These are phyloP conservation scores for Pichia nakasei DNA, from an alignment of 805 yeast genomes.

Conservation along the genomic window DNA sequence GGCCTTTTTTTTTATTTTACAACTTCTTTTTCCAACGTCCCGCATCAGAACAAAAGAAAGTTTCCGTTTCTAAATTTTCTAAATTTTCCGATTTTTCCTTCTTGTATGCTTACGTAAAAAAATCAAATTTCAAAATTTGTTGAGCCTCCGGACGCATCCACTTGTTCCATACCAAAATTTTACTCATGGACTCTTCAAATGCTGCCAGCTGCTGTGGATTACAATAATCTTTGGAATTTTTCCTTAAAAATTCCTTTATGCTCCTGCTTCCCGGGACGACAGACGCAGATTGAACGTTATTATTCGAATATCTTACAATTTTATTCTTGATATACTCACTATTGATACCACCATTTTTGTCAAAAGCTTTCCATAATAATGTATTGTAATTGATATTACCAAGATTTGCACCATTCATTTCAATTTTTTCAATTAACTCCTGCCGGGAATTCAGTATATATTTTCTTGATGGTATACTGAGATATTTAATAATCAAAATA, in stretches of 20 bases:
- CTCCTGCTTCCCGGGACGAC: neutral
- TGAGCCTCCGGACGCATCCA: constrained; percentile 16
- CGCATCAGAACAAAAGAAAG: too few relatives aligned
- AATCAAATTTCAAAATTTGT: constrained; percentile 1
- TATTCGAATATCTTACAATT: neutral
- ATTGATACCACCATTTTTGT: constrained; percentile 21
- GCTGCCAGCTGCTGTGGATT: too few relatives aligned
- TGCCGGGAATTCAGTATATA: constrained; percentile 33
- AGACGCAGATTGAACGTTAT: too few relatives aligned
- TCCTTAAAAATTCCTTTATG: neutral
- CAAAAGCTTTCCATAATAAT: constrained; percentile 31
- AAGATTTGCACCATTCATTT: constrained; percentile 18
- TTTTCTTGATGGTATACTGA: constrained; percentile 39
- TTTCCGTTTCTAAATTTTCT: too few relatives aligned
- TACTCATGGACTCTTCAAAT: neutral
- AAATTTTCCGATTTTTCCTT: too few relatives aligned
- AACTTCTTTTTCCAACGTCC: too few relatives aligned
- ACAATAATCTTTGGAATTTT: too few relatives aligned
- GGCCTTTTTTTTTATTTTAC: too few relatives aligned
- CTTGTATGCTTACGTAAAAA: neutral
- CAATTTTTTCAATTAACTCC: constrained; percentile 8
- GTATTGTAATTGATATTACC: constrained; percentile 19
- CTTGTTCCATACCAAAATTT: constrained; percentile 30
- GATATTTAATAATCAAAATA: constrained; percentile 30
- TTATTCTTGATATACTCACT: constrained; percentile 9